phyloP scores from a whole-genome alignment of 1,284 basidiomycete species.

The Vanrija sp. region DNA sequence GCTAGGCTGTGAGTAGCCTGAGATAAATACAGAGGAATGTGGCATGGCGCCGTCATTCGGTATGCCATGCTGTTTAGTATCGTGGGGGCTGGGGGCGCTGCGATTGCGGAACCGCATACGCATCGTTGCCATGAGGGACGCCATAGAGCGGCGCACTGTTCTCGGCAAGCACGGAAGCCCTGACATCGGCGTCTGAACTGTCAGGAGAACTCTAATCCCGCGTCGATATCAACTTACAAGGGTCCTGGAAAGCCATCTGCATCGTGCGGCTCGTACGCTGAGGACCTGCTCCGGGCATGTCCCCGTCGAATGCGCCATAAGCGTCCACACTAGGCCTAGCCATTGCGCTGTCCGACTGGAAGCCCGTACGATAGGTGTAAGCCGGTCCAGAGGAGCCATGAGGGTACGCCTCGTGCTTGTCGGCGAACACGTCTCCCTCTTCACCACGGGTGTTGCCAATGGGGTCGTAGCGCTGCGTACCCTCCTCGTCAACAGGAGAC shows the following conservation, averaged over 20 bases:
- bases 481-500: background rate
- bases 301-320: conserved; percentile 73
- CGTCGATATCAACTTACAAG: conserved; percentile 53
- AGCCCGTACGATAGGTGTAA: conserved; percentile 18
- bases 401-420: conserved; percentile 22
- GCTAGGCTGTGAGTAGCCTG: background rate
- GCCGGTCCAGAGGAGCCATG: conserved; percentile 17
- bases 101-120: background rate
- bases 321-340: conserved; percentile 69
- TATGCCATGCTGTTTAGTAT: no score
- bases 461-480: conserved; percentile 4
- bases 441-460: conserved; percentile 25
- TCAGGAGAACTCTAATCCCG: conserved; percentile 30
- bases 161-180: conserved; percentile 24
- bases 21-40: no score
- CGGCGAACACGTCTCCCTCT: conserved; percentile 32
- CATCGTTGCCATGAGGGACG: background rate
- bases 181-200: conserved; percentile 33
- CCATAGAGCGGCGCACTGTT: background rate
- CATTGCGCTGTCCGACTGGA: conserved; percentile 29
- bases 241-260: conserved; percentile 50
- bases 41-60: no score
- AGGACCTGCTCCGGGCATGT: conserved; percentile 38
- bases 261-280: conserved; percentile 70
- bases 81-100: background rate